Conservation (phyloP, 1,139 yeast species). For the Pneumocystis carinii region DNA sequence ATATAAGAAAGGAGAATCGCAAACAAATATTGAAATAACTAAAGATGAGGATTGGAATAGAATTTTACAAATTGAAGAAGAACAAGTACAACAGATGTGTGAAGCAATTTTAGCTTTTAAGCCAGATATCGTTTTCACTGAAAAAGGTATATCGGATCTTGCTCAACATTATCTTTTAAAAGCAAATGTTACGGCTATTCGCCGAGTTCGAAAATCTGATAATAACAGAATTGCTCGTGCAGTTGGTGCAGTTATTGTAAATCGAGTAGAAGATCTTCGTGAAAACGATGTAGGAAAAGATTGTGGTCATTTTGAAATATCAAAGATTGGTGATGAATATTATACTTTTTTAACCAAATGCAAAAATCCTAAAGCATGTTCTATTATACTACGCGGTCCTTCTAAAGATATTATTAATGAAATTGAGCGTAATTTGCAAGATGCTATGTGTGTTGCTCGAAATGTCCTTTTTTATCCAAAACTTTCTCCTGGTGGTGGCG, state of each 20-base stretch:
- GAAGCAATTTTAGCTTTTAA: conserved; percentile 70
- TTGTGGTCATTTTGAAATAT: conserved; percentile 86
- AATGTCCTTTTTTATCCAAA: conserved; percentile 92
- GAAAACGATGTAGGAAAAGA: conserved; percentile 77
- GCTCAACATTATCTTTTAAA: conserved; percentile 93
- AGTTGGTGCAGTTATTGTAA: conserved; percentile 93
- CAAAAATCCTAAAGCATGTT: conserved; percentile 80
- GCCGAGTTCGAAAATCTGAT: conserved; percentile 92
- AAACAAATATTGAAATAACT: conserved; percentile 92
- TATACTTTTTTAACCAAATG: conserved; percentile 76
- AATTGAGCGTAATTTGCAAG: conserved; percentile 92
- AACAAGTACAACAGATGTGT: conserved; percentile 79
- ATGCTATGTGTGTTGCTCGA: conserved; percentile 96
- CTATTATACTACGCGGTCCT: conserved; percentile 84
- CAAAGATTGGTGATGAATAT: conserved; percentile 93
- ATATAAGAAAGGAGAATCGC: conserved; percentile 97
- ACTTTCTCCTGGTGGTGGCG: conserved; percentile 97
- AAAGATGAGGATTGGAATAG: conserved; percentile 96
- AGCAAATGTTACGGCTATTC: conserved; percentile 81
- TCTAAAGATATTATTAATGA: conserved; percentile 93
- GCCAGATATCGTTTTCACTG: conserved; percentile 91
- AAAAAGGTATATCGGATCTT: conserved; percentile 96
- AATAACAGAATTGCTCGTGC: conserved; percentile 95
- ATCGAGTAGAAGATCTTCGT: conserved; percentile 84
- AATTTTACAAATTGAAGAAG: conserved; percentile 91